Base-by-base conservation (phyloP, 352 stramenopile genomes). In the Phytophthora melonis region DNA sequence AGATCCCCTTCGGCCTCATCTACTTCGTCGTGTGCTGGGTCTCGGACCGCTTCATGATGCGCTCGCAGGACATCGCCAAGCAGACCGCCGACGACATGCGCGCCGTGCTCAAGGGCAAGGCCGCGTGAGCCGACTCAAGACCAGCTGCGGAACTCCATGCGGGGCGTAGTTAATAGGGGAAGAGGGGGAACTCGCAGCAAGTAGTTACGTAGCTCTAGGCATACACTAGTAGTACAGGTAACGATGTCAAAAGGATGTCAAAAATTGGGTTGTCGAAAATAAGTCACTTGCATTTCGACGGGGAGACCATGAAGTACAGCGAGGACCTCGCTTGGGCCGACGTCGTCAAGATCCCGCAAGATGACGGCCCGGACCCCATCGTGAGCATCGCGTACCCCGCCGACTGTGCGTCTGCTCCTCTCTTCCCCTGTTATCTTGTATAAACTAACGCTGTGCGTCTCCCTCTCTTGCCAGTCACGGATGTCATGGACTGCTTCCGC, bases 401-500 rank as follows among this genome's bases (percentile, higher is more conserved):
- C 9, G 61, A 79, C 36, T 96, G 89, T 96, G 81, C 66, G 82
- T 90, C 1, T 41, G 13, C 4, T 16, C 53, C 6, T 55, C 13
- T 58, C 59, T 16, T 41, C 4, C 16, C 23, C 16, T n/a, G 23
- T 25, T 70, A 23, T 47, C 21, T 66, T 27, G 19, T 43, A 5
- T 32, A 32, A 43, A 3, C 16, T 45, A n/a, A 45, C 39, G 4
- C 13, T 45, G 13, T 45, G 23, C 39, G 6, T 18, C 39, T 43
- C 19, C 21, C 13, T 68, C 25, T 66, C 14, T 10, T 16, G 23
- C 16, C 63, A 97, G 90, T 97, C 73, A 87, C 65, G 50, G 84
- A 95, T 39, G 80, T 96, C 1, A 98, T 99, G 88, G 91, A 98
- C 80, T 98, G 97, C 68, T 98, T 99, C 77, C 91, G 97, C 23